Base-by-base conservation (phyloP, 768 basidiomycete species). In the Panus rudis region DNA sequence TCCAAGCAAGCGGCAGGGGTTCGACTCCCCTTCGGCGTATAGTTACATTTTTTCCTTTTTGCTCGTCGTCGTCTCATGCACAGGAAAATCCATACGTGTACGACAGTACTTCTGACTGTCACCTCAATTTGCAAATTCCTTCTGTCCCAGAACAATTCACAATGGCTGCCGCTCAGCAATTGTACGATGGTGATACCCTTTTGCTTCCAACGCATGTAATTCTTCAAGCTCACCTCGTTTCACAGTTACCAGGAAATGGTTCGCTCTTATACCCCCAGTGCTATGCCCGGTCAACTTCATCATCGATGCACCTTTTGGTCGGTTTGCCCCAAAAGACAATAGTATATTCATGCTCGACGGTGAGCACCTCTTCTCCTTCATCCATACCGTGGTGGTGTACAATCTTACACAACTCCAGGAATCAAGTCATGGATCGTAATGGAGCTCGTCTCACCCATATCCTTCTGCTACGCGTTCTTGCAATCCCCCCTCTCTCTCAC, bases 301-400 rank as follows among this genome's bases (percentile, higher is more conserved):
- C 39, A 56, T 87, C 39, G 69, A 91, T 56, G 90, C 88, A 0
- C 86, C 86, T 0, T 90, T 90, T 59, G 91, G 91, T 8, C 74
- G 85, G 0, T 92, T 92, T 57, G 61, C 79, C 0, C 76, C 73
- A 0, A 48, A 59, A 31, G 50, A 45, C 46, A 49, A 74, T 22
- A 73, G 69, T 50, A 49, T 71, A 43, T 62, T 81, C 48, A 61
- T 78, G 10, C 51, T 85, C 6, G 74, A 89, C 49, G 84, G 81
- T 71, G 41, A n/a, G 59, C 52, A 19, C 13, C 12, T 16, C 24
- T 28, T 26, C 34, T 16, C 43, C 12, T 16, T n/a, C 10, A 30
- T 30, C 28, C n/a, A n/a, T n/a, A n/a, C 28, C n/a, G 39, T 46
- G 12, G 22, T 8, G 20, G 14, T 6, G 26, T 33, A 13, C 6